Base-by-base conservation (phyloP, 106 monocot genomes). In the Allium cepa region DNA sequence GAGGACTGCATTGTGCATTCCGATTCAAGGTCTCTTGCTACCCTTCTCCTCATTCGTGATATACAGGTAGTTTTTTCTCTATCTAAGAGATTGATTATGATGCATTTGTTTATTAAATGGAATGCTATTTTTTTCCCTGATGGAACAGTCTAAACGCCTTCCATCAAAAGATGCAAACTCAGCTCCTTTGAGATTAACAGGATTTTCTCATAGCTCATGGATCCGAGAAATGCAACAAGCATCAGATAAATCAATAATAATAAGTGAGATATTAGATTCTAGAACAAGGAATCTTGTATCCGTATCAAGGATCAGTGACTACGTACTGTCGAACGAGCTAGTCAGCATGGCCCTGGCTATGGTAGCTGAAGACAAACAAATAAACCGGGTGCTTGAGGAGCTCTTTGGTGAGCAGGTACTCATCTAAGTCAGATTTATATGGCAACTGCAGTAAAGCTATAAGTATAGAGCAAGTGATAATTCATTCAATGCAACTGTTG, bases 301-400 rank as follows among this genome's bases (percentile, higher is more conserved):
- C n/a, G 94, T 94, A 8, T 87, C 94, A 22, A 94, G 86, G 68
- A 94, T 94, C 63, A 94, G 94, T 69, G 94, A 94, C 71, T 94
- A 94, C 71, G 90, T 94, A 71, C 70, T 94, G 50, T 94, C 94
- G 47, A 94, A 94, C 79, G 94, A 94, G 58, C 82, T 94, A 15
- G 94, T 94, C 36, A 94, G 94, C 67, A 94, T 94, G 94, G 94
- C 94, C 57, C 58, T 94, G 61, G 94, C 94, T 66, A 94, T 94
- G 94, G 94, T 94, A 50, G 94, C 94, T 47, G 94, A 94, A 67
- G 94, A 94, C 72, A 94, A 94, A 74, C 94, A 94, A 77, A 94
- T 94, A 65, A 94, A 94, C 64, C 81, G 90, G 8, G 94, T 94
- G 60, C 84, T 94, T 64, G 94, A 94, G 68, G 94, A 94, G 77